A percentile compares a stretch with the other conserved stretches of the same genome.
Evolutionary conservation across 805 yeast species (phyloP).

Genomic region (Saccharomycopsis babjevae): DNA sequence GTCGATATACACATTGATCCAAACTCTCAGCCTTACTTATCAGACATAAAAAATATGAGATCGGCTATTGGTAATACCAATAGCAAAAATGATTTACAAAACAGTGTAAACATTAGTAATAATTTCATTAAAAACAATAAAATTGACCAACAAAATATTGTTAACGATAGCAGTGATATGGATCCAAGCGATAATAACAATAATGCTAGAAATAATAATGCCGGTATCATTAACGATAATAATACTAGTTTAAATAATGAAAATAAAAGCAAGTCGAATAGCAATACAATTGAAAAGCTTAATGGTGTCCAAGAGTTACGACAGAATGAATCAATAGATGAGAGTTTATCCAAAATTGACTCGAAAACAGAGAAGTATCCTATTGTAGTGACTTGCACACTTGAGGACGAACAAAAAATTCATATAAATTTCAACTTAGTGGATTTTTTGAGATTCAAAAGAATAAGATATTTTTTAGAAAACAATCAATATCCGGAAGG

Average conservation of each 20-base stretch:
- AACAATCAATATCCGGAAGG: conserved; percentile 81
- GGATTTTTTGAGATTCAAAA: conserved; percentile 45
- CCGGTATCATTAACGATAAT: not conserved
- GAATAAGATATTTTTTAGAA: conserved; percentile 65
- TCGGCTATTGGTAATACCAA: not conserved
- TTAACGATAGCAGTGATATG: not conserved
- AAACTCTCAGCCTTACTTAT: not conserved
- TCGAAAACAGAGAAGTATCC: not conserved
- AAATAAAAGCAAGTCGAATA: no score
- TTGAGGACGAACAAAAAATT: conserved; percentile 1
- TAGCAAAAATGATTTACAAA: not conserved
- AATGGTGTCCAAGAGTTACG: not conserved
- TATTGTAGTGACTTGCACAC: conserved; percentile 3
- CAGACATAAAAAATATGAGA: not conserved
- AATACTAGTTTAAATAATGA: not conserved
- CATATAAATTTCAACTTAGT: conserved; percentile 1
- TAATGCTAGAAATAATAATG: not conserved
- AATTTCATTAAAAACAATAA: not conserved
- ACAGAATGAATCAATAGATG: not conserved
- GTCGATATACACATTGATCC: conserved; percentile 1
- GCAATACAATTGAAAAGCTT: not conserved
- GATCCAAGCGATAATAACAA: not conserved
- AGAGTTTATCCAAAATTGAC: not conserved
- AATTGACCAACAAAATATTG: not conserved
- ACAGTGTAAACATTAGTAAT: not conserved